Percentiles rank a stretch among this genome's conserved stretches.
These are phyloP conservation scores for Ascochyta clinopodiicola DNA, from an alignment of 2,329 filamentous ascomycete species.

Conservation along the genomic window DNA sequence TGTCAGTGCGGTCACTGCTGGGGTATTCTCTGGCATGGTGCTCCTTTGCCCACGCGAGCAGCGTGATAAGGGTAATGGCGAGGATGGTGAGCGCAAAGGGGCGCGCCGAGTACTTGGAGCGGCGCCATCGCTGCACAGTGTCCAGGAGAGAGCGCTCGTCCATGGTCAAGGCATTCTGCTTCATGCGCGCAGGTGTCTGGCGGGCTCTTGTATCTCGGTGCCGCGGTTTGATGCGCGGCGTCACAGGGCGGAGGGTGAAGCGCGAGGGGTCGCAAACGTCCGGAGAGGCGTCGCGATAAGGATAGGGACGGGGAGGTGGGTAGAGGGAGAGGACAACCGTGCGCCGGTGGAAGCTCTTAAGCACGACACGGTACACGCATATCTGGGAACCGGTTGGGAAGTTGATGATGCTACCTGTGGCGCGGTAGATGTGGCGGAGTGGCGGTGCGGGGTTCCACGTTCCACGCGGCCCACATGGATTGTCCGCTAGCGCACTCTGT, in stretches of 20 bases:
- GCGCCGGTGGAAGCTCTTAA: slow-evolving; percentile 3
- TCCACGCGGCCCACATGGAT: not conserved
- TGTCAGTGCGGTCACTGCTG: not conserved
- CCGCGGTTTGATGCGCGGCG: slow-evolving; percentile 15
- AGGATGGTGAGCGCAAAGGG: slow-evolving; percentile 46
- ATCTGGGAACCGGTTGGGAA: slow-evolving; percentile 12
- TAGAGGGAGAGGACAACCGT: not conserved
- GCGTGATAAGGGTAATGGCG: slow-evolving; percentile 36
- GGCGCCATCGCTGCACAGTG: slow-evolving; percentile 34
- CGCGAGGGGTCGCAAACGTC: slow-evolving; percentile 15
- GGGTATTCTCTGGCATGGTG: slow-evolving; percentile 1
- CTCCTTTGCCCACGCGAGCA: slow-evolving; percentile 37
- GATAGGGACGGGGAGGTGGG: not conserved
- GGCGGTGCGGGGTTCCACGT: not conserved
- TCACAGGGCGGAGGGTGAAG: slow-evolving; percentile 23
- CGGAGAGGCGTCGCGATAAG: not conserved
- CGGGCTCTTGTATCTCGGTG: not conserved
- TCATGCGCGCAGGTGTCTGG: slow-evolving; percentile 13
- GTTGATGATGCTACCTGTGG: slow-evolving; percentile 1
- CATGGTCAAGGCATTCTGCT: slow-evolving; percentile 32
- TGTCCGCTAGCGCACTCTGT: slow-evolving; percentile 2
- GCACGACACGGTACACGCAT: not conserved
- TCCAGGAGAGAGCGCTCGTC: slow-evolving; percentile 25
- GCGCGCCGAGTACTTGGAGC: slow-evolving; percentile 45
- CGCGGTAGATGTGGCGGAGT: not conserved